phyloP scores from a whole-genome alignment of 129 eudicot species.

The Ambrosia artemisiifolia region DNA sequence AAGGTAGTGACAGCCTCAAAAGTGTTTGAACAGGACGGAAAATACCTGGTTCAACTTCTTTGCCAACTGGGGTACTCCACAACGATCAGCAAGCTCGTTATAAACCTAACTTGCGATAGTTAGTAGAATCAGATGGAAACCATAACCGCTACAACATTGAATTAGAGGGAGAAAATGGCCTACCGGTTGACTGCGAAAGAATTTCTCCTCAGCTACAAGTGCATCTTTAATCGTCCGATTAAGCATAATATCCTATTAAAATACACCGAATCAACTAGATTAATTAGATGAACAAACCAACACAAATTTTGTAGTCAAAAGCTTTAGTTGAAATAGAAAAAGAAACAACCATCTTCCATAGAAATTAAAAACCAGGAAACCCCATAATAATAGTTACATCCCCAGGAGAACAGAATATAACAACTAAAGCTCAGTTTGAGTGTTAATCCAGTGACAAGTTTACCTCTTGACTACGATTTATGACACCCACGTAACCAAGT shows the following conservation, averaged over 20 bases:
- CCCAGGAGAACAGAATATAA: not conserved
- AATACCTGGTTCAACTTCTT: conserved; percentile 93
- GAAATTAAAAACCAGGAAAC: not conserved
- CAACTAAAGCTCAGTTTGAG: not conserved
- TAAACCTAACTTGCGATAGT: conserved; percentile 52
- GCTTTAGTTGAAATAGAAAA: not conserved
- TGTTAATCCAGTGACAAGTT: not conserved
- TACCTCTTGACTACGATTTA: conserved; percentile 99
- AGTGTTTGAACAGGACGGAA: not conserved
- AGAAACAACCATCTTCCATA: not conserved
- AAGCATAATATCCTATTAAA: conserved; percentile 62
- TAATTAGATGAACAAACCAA: conserved; percentile 9
- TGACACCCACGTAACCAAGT: conserved; percentile 96
- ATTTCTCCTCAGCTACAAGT: conserved; percentile 94
- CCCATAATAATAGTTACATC: not conserved
- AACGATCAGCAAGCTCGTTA: conserved; percentile 88
- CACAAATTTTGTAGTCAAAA: not conserved
- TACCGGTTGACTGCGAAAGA: conserved; percentile 95
- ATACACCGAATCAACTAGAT: not conserved
- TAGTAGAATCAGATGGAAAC: not conserved
- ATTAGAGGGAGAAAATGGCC: not conserved
- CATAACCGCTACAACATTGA: not conserved
- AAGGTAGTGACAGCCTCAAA: not conserved
- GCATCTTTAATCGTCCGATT: conserved; percentile 91
- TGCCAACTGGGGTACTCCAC: conserved; percentile 95